Evolutionary conservation across 352 stramenopile genomes (phyloP), one percentile per base, ranked within the genome.

Genomic region (Phytophthora cajani): DNA sequence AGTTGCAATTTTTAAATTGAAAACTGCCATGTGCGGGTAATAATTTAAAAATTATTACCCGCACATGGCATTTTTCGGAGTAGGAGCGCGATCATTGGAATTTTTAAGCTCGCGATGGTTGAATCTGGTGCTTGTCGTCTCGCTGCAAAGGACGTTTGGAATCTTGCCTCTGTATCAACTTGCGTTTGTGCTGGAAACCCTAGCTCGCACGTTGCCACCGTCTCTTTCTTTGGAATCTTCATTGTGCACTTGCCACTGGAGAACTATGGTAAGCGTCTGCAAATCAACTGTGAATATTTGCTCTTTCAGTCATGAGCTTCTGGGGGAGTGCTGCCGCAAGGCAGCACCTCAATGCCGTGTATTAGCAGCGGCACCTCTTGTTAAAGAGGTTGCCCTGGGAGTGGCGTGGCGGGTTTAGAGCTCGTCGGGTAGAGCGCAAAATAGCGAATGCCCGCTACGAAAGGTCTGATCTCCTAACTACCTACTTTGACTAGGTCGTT

Each of bases 161-260:
- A 74, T 74, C 47, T 72, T 61, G 2, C 61, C 67, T 11, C 12
- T 79, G 3, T 75, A 78, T 46, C 62, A 75, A 23, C 46, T 84
- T 1, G 77, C 67, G 0, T 82, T 86, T 44, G 74, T 84, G n/a
- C 60, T 86, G 0, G 76, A 84, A 58, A 78, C 21, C 2, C 61
- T 81, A n/a, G 12, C 19, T 0, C 21, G 32, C 10, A 55, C 63
- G 3, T 2, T 84, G 2, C 74, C 81, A 25, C 0, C 57, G 62
- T 2, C 19, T 81, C 0, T 59, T 84, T 16, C 40, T 77, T 17
- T 80, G 63, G 74, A 62, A 53, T 55, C 7, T 71, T 55, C 44
- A 78, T 73, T n/a, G 40, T 84, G 14, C 64, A 60, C 33, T 54
- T 80, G 8, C 71, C 63, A 0, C 57, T 84, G 12, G 23, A 46